These are phyloP conservation scores for Limonium bicolor DNA, from an alignment of 148 eudicot species.

Conservation along the genomic window DNA sequence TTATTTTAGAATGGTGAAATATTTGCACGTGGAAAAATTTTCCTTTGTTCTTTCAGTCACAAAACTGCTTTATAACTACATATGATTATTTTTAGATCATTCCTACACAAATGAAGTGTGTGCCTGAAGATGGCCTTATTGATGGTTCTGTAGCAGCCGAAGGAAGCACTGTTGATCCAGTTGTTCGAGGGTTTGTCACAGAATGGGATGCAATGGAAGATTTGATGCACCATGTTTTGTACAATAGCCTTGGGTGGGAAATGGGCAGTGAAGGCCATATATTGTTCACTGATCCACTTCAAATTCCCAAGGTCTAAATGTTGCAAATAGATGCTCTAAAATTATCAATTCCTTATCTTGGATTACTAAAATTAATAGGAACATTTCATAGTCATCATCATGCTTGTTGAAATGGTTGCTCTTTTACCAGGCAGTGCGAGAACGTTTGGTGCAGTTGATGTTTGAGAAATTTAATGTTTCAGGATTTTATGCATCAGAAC, in stretches of 20 bases:
- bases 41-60: too few relatives aligned
- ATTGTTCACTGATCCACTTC: constrained; percentile 87
- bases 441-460: constrained; percentile 89
- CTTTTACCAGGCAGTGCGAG: constrained; percentile 57
- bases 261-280: constrained; percentile 95
- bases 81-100: constrained; percentile 67
- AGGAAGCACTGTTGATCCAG: constrained; percentile 62
- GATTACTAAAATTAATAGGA: too few relatives aligned
- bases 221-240: constrained; percentile 70
- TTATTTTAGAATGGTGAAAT: too few relatives aligned
- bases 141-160: constrained; percentile 15
- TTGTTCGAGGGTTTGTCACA: constrained; percentile 66
- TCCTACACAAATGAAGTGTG: constrained; percentile 83
- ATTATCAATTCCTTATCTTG: too few relatives aligned
- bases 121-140: constrained; percentile 66
- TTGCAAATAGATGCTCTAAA: too few relatives aligned
- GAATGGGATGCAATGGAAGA: constrained; percentile 99
- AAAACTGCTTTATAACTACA: too few relatives aligned
- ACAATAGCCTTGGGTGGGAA: constrained; percentile 87
- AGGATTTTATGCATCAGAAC: constrained; percentile 93
- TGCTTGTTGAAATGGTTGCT: neutral
- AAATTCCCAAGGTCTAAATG: constrained; percentile 92
- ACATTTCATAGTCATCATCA: too few relatives aligned
- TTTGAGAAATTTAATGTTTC: constrained; percentile 95
- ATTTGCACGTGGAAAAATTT: too few relatives aligned